Base-by-base conservation (phyloP, 1,139 yeast species). In the Pneumocystis oryctolagi region DNA sequence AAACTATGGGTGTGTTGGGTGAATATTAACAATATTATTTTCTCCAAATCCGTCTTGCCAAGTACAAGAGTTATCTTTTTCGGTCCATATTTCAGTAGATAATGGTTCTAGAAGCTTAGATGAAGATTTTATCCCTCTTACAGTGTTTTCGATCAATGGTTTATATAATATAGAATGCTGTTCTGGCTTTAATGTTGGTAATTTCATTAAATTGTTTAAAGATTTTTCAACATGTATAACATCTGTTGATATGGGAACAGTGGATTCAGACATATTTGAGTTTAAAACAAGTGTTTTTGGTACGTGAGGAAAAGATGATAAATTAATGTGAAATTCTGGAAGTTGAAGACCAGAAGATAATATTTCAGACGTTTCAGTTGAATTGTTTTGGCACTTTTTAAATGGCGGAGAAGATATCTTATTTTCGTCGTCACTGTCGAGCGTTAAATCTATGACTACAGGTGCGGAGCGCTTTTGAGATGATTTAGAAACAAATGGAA, bases 401-500 rank as follows among this genome's bases (percentile, higher is more conserved):
- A 12, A 14, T 30, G 34, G 34, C 25, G 58, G 53, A 32, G 55
- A 37, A 14, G 59, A 61, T 28, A n/a, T 56, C 5, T 55, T 59
- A 9, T 59, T 66, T 9, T 67, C 69, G 8, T 69, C 70, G 39
- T 69, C 70, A 59, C 68, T 69, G 31, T 66, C 65, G 9, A 67
- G 62, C 3, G 71, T 69, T 62, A 69, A 57, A 59, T 69, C 71
- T 59, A 69, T 69, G 8, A 69, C 64, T 56, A 62, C 64, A 25
- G 66, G 35, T 34, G 37, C 61, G 12, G 63, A 53, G n/a, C 65
- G 61, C 58, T 63, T 65, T 31, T 39, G 57, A 16, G 61, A 60
- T 39, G 60, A 28, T 32, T 55, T 60, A n/a, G 60, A 57, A 37
- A 37, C 16, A 1, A 39, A 32, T 53, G 31, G 31, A 42, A 8